Percentiles rank a stretch among this genome's conserved stretches.
phyloP scores from a whole-genome alignment of 257 asterid species.

The Solanum peruvianum region DNA sequence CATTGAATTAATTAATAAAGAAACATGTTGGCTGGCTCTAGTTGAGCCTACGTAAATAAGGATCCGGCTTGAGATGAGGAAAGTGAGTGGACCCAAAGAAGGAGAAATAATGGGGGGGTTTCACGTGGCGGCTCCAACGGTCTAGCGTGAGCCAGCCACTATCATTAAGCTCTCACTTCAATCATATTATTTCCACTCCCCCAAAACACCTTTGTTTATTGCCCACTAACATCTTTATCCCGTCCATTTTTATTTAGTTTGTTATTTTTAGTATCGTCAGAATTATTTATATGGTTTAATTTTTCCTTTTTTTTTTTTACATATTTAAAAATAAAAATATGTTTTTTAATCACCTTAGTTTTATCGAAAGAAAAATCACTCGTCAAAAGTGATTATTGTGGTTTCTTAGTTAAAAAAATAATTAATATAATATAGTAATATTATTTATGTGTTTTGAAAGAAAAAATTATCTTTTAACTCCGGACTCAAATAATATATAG shows the following conservation, averaged over 20 bases:
- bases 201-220: neutral
- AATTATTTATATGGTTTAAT: too few relatives aligned
- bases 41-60: neutral
- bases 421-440: too few relatives aligned
- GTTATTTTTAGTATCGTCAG: neutral
- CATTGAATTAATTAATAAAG: neutral
- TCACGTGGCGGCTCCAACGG: neutral
- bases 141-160: constrained; percentile 1
- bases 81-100: neutral
- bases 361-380: too few relatives aligned
- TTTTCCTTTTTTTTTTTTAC: too few relatives aligned
- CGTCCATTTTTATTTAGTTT: too few relatives aligned
- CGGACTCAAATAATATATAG: too few relatives aligned
- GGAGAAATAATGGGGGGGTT: neutral
- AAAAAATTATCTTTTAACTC: too few relatives aligned
- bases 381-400: too few relatives aligned
- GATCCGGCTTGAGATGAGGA: neutral
- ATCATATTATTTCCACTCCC: neutral
- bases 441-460: too few relatives aligned
- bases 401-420: too few relatives aligned
- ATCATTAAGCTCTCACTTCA: constrained; percentile 1
- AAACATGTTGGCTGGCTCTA: neutral
- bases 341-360: rapidly evolving
- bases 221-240: neutral
- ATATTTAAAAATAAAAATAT: too few relatives aligned